Evolutionary conservation across 2,329 filamentous ascomycete genomes (phyloP).

Genomic region (Tolypocladium pustulatum): DNA sequence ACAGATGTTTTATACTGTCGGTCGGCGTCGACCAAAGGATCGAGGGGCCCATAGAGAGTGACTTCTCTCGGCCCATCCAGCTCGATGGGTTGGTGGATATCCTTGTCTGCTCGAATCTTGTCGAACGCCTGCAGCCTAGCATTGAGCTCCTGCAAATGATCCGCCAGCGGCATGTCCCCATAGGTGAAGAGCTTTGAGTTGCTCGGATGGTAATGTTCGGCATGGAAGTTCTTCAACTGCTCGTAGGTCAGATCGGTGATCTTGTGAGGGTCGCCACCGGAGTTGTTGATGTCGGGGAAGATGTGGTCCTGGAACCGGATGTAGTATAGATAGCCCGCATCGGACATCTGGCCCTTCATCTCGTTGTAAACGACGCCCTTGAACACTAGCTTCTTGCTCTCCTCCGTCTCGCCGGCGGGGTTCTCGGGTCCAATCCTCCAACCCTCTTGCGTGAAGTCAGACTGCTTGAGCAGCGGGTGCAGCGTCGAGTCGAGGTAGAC

Average conservation of each 20-base stretch:
- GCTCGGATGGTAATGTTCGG: conserved; percentile 91
- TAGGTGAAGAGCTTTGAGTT: conserved; percentile 96
- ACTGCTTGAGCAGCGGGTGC: conserved; percentile 77
- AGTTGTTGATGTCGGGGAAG: conserved; percentile 91
- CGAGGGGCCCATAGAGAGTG: conserved; percentile 68
- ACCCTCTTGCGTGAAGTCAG: conserved; percentile 92
- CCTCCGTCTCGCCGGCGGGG: conserved; percentile 46
- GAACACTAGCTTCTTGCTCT: conserved; percentile 69
- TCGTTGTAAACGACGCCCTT: conserved; percentile 99
- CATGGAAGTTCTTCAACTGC: conserved; percentile 79
- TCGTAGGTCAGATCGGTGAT: conserved; percentile 93
- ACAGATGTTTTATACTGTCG: conserved; percentile 90
- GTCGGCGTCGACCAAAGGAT: conserved; percentile 75
- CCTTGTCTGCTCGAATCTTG: conserved; percentile 55
- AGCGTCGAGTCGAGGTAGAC: conserved; percentile 95
- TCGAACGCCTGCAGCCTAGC: conserved; percentile 64
- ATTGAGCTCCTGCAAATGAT: conserved; percentile 73
- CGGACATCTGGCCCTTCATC: conserved; percentile 99
- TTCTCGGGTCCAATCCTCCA: conserved; percentile 95
- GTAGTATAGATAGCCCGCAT: conserved; percentile 92
- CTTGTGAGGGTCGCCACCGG: conserved; percentile 88
- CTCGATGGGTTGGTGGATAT: conserved; percentile 67
- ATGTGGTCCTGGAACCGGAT: conserved; percentile 92
- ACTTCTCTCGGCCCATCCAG: conserved; percentile 61
- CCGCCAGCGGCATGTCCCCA: conserved; percentile 76